Percentiles rank a stretch among this genome's conserved stretches.
These are phyloP conservation scores for Candida morakotiae DNA, from an alignment of 805 yeast species.

Conservation along the genomic window DNA sequence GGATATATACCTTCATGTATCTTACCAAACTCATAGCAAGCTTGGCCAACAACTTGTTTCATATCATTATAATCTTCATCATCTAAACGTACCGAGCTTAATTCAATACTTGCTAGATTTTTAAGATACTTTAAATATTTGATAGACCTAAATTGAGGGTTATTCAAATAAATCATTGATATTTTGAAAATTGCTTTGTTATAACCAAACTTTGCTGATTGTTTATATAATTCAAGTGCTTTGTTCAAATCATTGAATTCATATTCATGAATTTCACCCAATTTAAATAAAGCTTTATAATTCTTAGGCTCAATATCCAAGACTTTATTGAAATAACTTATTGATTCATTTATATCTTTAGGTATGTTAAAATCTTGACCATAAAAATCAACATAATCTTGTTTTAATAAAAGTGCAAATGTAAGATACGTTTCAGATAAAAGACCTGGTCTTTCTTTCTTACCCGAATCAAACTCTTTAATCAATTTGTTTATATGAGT, in stretches of 20 bases:
- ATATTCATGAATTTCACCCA: slow-evolving; percentile 37
- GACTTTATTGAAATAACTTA: slow-evolving; percentile 27
- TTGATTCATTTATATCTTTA: slow-evolving; percentile 24
- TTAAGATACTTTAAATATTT: slow-evolving; percentile 32
- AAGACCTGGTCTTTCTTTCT: slow-evolving; percentile 11
- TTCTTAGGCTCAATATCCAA: slow-evolving; percentile 28
- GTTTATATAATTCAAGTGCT: slow-evolving; percentile 31
- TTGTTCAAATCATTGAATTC: slow-evolving; percentile 27
- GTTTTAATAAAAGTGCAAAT: slow-evolving; percentile 35
- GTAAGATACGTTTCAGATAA: slow-evolving; percentile 30
- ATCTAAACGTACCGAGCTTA: slow-evolving; percentile 26
- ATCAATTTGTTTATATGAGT: slow-evolving; percentile 35
- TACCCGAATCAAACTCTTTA: slow-evolving; percentile 26
- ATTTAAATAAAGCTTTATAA: slow-evolving; percentile 30
- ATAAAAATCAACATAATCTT: slow-evolving; percentile 26
- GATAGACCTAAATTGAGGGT: slow-evolving; percentile 29
- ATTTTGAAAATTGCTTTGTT: slow-evolving; percentile 41
- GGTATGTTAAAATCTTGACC: slow-evolving; percentile 35
- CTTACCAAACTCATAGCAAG: slow-evolving; percentile 38
- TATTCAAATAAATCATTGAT: slow-evolving; percentile 33
- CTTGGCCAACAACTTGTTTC: slow-evolving; percentile 37
- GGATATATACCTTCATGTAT: slow-evolving; percentile 44
- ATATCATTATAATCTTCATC: slow-evolving; percentile 38
- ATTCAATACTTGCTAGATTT: slow-evolving; percentile 35
- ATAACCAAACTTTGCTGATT: slow-evolving; percentile 40